Conservation (phyloP, 176 grass and related monocot genomes). For the Avena atlantica region DNA sequence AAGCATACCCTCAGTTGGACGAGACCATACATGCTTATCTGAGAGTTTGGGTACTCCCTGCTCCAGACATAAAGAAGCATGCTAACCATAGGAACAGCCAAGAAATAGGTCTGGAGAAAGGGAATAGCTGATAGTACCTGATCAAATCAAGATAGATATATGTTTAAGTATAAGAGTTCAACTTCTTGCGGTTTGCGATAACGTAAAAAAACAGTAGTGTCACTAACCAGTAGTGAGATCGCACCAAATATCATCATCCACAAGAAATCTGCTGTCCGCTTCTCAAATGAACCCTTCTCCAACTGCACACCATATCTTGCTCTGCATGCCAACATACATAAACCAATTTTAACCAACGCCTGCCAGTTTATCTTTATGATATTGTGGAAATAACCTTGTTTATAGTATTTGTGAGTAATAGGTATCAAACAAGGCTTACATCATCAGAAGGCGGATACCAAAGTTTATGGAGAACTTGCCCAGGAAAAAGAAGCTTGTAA, state of each 20-base stretch:
- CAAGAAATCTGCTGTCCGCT: slow-evolving; percentile 86
- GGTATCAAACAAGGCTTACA: slow-evolving; percentile 57
- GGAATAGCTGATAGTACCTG: slow-evolving; percentile 77
- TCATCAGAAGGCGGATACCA: slow-evolving; percentile 92
- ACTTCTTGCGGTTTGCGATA: not conserved
- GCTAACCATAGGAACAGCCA: slow-evolving; percentile 79
- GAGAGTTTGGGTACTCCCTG: slow-evolving; percentile 85
- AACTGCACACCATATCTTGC: slow-evolving; percentile 93
- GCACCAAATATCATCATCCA: slow-evolving; percentile 97
- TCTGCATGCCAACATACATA: slow-evolving; percentile 59
- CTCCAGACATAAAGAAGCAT: slow-evolving; percentile 99
- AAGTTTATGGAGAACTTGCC: slow-evolving; percentile 89
- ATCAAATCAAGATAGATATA: slow-evolving; percentile 19
- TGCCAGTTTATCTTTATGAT: not conserved
- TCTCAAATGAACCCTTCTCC: slow-evolving; percentile 82
- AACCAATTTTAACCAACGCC: slow-evolving; percentile 14
- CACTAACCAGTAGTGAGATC: slow-evolving; percentile 67
- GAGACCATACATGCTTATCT: slow-evolving; percentile 91
- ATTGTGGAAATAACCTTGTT: slow-evolving; percentile 22
- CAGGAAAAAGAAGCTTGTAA: slow-evolving; percentile 83
- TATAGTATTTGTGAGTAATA: not conserved
- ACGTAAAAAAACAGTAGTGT: not conserved
- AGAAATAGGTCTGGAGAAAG: slow-evolving; percentile 2
- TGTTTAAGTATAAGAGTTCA: not conserved
- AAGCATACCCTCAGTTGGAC: slow-evolving; percentile 75